Evolutionary conservation across 345 rosid species (phyloP), one percentile per base, ranked within the genome.

Genomic region (Hibiscus tridactylites): DNA sequence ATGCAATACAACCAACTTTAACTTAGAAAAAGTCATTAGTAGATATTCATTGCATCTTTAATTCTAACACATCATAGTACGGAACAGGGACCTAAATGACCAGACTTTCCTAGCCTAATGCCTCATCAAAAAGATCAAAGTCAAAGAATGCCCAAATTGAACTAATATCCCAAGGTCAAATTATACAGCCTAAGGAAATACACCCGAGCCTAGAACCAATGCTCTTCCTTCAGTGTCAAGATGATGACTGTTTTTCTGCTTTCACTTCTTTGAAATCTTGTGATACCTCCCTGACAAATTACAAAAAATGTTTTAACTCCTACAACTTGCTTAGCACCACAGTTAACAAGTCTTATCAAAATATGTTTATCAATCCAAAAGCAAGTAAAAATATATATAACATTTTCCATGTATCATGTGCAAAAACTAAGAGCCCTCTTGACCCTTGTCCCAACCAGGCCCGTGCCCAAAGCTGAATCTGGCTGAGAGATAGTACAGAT

Each of bases 101-200:
- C 44, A 17, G 15, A 54, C 37, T 16, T 39, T 73, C 69, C 76
- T 73, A 70, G 6, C 13, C 78, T 76, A 80, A n/a, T 42, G 71
- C 56, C 73, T 71, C 58, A 10, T 46, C 47, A 56, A 69, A 57
- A 73, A 28, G 74, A 59, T 81, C 63, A 37, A 56, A 28, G 13
- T 66, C 37, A 47, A 67, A 33, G 31, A 16, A 29, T 3, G 2
- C 31, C 33, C 37, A 7, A 69, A 9, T 6, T 35, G 31, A 54
- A 69, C 11, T 0, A 50, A 50, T 12, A 26, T 9, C n/a, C 10
- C 71, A 16, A 44, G 47, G 13, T 44, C 47, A 44, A 44, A 61
- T 58, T n/a, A 68, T 50, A 68, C 71, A 29, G 11, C 3, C 60
- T 4, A 31, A n/a, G 44, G 44, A 29, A 68, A 15, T 31, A 68